Evolutionary conservation across 139 green algal genomes (phyloP).

Genomic region (Micractinium conductrix): DNA sequence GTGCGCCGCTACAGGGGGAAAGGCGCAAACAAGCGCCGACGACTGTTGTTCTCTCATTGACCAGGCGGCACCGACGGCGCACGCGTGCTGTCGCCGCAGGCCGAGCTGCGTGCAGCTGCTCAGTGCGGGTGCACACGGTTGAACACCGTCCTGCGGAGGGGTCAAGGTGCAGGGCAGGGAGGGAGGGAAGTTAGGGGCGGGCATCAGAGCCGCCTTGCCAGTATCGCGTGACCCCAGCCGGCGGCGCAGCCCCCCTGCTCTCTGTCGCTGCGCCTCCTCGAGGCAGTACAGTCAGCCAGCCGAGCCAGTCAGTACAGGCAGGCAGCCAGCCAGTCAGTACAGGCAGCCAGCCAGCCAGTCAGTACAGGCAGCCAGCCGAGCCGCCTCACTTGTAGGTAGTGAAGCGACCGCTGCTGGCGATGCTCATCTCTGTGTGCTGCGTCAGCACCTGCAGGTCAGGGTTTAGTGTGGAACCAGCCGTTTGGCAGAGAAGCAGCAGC

Average conservation of each 20-base stretch:
- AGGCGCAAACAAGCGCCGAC: background rate
- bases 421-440: constrained; percentile 42
- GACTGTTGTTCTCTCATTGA: too few relatives aligned
- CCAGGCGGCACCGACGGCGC: too few relatives aligned
- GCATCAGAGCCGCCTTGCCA: background rate
- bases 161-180: background rate
- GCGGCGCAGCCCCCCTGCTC: too few relatives aligned
- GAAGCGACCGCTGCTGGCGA: background rate
- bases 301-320: background rate
- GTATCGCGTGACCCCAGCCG: too few relatives aligned
- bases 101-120: background rate
- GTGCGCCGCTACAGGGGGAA: background rate
- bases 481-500: too few relatives aligned
- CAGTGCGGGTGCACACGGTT: background rate
- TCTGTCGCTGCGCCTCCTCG: too few relatives aligned
- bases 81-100: too few relatives aligned
- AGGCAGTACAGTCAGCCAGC: background rate
- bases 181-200: background rate
- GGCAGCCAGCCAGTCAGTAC: too few relatives aligned
- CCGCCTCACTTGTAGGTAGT: constrained; percentile 32
- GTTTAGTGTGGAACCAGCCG: too few relatives aligned
- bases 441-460: too few relatives aligned
- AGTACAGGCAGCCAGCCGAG: too few relatives aligned
- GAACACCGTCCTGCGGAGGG: constrained; percentile 16
- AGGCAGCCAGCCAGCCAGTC: too few relatives aligned